Conservation (phyloP, 306 rosid species). For the Medicago lupulina region DNA sequence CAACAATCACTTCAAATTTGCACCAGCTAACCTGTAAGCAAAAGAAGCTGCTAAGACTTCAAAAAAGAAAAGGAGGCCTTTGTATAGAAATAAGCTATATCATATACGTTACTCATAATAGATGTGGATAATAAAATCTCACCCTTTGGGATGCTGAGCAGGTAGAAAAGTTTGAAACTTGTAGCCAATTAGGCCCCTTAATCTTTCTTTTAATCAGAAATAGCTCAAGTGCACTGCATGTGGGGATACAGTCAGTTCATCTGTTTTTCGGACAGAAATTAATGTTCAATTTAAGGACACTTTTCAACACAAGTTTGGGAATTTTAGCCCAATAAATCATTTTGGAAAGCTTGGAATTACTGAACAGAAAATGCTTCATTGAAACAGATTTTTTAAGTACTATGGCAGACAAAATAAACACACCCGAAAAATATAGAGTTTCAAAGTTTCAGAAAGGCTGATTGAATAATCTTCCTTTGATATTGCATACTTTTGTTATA, state of each 20-base stretch:
- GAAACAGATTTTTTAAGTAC: neutral
- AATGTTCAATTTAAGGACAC: constrained; percentile 26
- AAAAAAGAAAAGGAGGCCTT: constrained; percentile 19
- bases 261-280: constrained; percentile 5
- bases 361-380: constrained; percentile 16
- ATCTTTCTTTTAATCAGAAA: constrained; percentile 87
- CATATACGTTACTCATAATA: constrained; percentile 11
- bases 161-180: constrained; percentile 62
- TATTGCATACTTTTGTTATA: constrained; percentile 22
- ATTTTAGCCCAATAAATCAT: neutral
- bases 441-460: constrained; percentile 14
- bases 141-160: constrained; percentile 74
- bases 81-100: constrained; percentile 7
- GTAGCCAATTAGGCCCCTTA: constrained; percentile 93
- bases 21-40: constrained; percentile 93
- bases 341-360: constrained; percentile 1
- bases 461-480: constrained; percentile 21
- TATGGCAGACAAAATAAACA: constrained; percentile 24
- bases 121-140: constrained; percentile 41
- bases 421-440: constrained; percentile 7
- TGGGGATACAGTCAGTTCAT: constrained; percentile 43
- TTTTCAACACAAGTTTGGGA: neutral
- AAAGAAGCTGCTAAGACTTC: constrained; percentile 36
- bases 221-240: constrained; percentile 89
- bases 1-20: constrained; percentile 86